Conservation (phyloP, 805 yeast genomes). For the Tetrapisispora nanseiensis region DNA sequence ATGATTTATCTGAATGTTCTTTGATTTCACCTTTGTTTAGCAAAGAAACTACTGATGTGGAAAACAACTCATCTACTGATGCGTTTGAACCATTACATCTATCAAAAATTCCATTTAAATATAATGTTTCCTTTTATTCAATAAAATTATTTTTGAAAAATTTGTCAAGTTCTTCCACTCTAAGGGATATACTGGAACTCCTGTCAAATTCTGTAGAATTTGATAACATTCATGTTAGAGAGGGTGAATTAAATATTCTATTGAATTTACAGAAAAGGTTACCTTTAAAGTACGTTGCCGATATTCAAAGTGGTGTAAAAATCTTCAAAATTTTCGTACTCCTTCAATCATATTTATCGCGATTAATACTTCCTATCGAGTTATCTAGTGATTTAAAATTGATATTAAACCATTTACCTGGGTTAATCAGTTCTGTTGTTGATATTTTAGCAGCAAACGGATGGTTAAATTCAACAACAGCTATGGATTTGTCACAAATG, state of each 20-base stretch:
- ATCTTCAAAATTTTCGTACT: constrained; percentile 62
- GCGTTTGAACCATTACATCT: constrained; percentile 42
- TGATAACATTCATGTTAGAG: constrained; percentile 53
- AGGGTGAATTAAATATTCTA: constrained; percentile 45
- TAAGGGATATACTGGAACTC: constrained; percentile 54
- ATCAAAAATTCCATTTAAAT: constrained; percentile 62
- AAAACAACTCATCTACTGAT: no score
- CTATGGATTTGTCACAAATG: constrained; percentile 87
- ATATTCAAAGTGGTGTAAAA: constrained; percentile 36
- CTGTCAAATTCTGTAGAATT: constrained; percentile 65
- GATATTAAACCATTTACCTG: constrained; percentile 41
- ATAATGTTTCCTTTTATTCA: constrained; percentile 54
- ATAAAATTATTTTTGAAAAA: constrained; percentile 50
- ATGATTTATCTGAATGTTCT: constrained; percentile 50
- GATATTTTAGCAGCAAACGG: constrained; percentile 80
- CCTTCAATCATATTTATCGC: constrained; percentile 71
- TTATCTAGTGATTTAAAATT: constrained; percentile 44
- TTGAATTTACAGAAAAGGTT: constrained; percentile 43
- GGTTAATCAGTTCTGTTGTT: constrained; percentile 53
- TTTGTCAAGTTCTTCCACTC: constrained; percentile 44
- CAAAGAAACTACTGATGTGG: constrained; percentile 27
- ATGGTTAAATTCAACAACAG: constrained; percentile 60
- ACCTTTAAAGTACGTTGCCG: constrained; percentile 46
- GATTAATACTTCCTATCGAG: constrained; percentile 54
- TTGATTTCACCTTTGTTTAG: constrained; percentile 63